phyloP scores from a whole-genome alignment of 768 basidiomycete genomes.

The Rhodotorula kratochvilovae region DNA sequence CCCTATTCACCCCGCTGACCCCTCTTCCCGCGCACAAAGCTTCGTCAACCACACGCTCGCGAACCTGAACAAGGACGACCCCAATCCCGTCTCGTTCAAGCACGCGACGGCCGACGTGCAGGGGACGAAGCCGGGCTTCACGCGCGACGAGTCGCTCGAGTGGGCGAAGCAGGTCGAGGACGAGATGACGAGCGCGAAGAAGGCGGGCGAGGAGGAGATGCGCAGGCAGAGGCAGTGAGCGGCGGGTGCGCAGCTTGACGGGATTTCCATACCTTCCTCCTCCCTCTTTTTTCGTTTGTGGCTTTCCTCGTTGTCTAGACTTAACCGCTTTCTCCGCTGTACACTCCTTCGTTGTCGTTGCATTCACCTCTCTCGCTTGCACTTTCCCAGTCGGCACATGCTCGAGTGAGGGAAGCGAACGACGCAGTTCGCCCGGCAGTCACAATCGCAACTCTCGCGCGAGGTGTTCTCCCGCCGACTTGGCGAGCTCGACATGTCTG shows the following conservation, averaged over 20 bases:
- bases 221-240: neutral
- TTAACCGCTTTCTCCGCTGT: too few relatives aligned
- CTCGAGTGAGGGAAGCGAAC: too few relatives aligned
- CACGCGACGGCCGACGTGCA: conserved; percentile 84
- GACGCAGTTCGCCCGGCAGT: too few relatives aligned
- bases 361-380: too few relatives aligned
- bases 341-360: too few relatives aligned
- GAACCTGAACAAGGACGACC: conserved; percentile 72
- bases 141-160: conserved; percentile 30
- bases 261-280: too few relatives aligned
- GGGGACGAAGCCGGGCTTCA: conserved; percentile 63
- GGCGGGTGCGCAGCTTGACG: neutral
- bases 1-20: neutral
- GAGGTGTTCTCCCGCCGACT: too few relatives aligned
- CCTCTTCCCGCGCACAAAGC: conserved; percentile 25
- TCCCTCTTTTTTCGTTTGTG: too few relatives aligned
- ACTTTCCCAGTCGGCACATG: too few relatives aligned
- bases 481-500: too few relatives aligned
- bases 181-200: conserved; percentile 25
- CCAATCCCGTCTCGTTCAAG: conserved; percentile 59
- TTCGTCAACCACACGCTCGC: conserved; percentile 96
- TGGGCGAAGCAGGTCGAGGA: conserved; percentile 34
- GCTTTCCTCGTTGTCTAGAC: too few relatives aligned
- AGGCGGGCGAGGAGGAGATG: neutral
- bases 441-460: too few relatives aligned